Evolutionary conservation across 495 filamentous ascomycete species (phyloP).

Genomic region (Tuber calosporum): DNA sequence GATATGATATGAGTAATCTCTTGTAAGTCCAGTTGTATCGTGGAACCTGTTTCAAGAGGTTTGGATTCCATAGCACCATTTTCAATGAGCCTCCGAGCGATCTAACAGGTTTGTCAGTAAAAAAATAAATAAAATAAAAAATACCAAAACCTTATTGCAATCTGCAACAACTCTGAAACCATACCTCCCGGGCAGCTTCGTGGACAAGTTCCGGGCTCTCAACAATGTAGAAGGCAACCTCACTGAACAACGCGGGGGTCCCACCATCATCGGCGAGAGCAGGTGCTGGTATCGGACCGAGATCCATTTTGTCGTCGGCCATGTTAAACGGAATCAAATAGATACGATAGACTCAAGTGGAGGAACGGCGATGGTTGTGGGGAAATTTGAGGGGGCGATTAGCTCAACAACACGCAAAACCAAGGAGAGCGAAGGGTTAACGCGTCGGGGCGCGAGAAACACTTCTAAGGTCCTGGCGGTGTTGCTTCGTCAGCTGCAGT

Average conservation of each 20-base stretch:
- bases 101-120: slow-evolving; percentile 39
- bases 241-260: slow-evolving; percentile 31
- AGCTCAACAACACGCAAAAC: slow-evolving; percentile 2
- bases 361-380: background rate
- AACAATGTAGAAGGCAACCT: slow-evolving; percentile 43
- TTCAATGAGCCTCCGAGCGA: slow-evolving; percentile 45
- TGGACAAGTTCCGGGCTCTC: slow-evolving; percentile 45
- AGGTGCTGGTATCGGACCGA: background rate
- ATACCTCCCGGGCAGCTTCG: slow-evolving; percentile 47
- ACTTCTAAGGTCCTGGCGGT: background rate
- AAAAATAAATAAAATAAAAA: slow-evolving; percentile 42
- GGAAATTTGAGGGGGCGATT: background rate
- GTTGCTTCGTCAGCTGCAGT: background rate
- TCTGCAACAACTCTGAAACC: slow-evolving; percentile 8
- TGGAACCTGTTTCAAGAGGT: slow-evolving; percentile 20
- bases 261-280: background rate
- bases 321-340: background rate
- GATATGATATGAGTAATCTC: slow-evolving; percentile 77
- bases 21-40: slow-evolving; percentile 47
- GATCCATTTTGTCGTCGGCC: background rate
- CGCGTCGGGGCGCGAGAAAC: slow-evolving; percentile 3
- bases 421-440: background rate
- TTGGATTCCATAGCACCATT: slow-evolving; percentile 47
- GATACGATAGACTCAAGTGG: background rate
- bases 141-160: slow-evolving; percentile 29